phyloP scores from a whole-genome alignment of 2,329 filamentous ascomycete species.

The Aphanocladium album region DNA sequence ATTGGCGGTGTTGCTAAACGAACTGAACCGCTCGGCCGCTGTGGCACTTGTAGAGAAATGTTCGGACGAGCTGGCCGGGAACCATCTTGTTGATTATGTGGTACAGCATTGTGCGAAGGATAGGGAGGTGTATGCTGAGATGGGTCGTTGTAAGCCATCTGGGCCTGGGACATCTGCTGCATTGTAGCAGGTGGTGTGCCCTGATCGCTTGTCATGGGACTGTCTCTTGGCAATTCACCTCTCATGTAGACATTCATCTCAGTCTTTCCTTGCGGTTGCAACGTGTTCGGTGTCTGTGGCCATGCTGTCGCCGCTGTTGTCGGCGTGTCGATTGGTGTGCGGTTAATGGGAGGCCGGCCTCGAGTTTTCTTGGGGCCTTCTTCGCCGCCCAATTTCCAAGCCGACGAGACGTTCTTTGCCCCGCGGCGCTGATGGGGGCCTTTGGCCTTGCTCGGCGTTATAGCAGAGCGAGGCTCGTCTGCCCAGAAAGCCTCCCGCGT shows the following conservation, averaged over 20 bases:
- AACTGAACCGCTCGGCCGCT: slow-evolving; percentile 55
- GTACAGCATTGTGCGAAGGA: slow-evolving; percentile 3
- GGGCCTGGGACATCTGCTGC: slow-evolving; percentile 27
- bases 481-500: slow-evolving; percentile 48
- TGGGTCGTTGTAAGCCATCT: neutral
- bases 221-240: slow-evolving; percentile 36
- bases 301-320: slow-evolving; percentile 61
- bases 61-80: slow-evolving; percentile 29
- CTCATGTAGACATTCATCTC: neutral
- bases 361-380: slow-evolving; percentile 65
- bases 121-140: neutral
- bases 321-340: slow-evolving; percentile 54
- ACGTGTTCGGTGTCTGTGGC: slow-evolving; percentile 27
- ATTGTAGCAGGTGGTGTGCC: slow-evolving; percentile 61
- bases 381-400: slow-evolving; percentile 68
- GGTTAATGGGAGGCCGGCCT: slow-evolving; percentile 72
- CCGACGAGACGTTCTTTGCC: slow-evolving; percentile 80
- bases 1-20: slow-evolving; percentile 56
- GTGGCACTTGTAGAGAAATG: slow-evolving; percentile 38
- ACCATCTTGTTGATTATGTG: neutral
- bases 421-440: slow-evolving; percentile 57
- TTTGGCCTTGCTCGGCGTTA: slow-evolving; percentile 59
- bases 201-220: slow-evolving; percentile 53
- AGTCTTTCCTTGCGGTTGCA: neutral
- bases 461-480: slow-evolving; percentile 66